Evolutionary conservation across 192 early-diverging fungal species (phyloP), one percentile per base, ranked within the genome.

Genomic region (Obelidium mucronatum): DNA sequence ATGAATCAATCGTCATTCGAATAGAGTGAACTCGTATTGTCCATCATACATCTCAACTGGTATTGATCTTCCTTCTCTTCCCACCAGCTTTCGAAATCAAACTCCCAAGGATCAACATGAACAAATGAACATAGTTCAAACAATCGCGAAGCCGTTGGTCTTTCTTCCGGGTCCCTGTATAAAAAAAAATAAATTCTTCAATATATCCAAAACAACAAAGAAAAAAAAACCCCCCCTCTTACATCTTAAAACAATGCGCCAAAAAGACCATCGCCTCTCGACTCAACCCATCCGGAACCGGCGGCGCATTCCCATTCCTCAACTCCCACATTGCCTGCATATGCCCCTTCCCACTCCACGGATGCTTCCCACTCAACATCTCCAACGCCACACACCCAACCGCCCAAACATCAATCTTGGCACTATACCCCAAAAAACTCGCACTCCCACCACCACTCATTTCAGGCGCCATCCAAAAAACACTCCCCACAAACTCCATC

Each of bases 401-500:
- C 33, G 76, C 75, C 81, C 95, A 97, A 51, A 97, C 92, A 74
- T 97, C 95, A 52, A 92, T 93, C 81, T 95, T 97, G 62, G 89
- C 84, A 17, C 93, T 91, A 76, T 95, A 96, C 54, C 90, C 88
- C n/a, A n/a, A n/a, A n/a, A n/a, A n/a, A n/a, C n/a, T n/a, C n/a
- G n/a, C n/a, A n/a, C n/a, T n/a, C 0, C 89, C 90, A 78, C 92
- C 90, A 75, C 94, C 93, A 24, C 93, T 91, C 22, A 96, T 92
- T 81, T 96, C 96, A 30, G 95, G 96, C 26, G 96, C 94, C 94
- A 96, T 95, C 94, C 94, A 97, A 74, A 92, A 94, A 34, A 95
- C 91, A 2, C 94, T 95, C 2, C 96, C 96, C 78, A 93, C 93
- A 60, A 97, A 83, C 62, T 80, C 72, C 53, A 76, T 84, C 26